Evolutionary conservation across 2,329 filamentous ascomycete species (phyloP), one percentile per base, ranked within the genome.

Genomic region (Epichloe scottii): DNA sequence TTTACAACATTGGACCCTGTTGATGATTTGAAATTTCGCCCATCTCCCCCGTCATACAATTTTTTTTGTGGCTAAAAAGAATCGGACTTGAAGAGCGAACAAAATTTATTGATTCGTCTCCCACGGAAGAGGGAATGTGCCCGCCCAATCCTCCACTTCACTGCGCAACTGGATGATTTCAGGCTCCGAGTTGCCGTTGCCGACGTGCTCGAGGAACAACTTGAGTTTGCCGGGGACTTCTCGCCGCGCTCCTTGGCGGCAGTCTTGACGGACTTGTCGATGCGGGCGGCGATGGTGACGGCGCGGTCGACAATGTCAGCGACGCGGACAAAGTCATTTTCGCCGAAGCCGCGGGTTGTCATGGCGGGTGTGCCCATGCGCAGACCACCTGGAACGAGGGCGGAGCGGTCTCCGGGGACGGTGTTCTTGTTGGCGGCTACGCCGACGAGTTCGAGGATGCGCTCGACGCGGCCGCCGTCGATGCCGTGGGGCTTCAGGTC

Each of bases 401-500:
- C 93, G 1, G 89, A 95, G 65, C 85, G 88, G 71, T 98, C 93
- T 42, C 91, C 93, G 1, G 93, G 93, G 0, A 96, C 91, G 7
- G 93, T 96, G 74, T 98, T 98, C 79, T 98, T 98, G 78, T 98
- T 98, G 66, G 87, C 86, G n/a, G 93, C 93, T 49, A 97, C 91
- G 60, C 91, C 91, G 58, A 94, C 89, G 45, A 95, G 81, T 67
- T 96, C 90, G 23, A 96, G 78, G 15, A 95, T 83, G 45, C 89
- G 84, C 73, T 96, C 90, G 14, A 95, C 89, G 49, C 90, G 84
- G 23, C 86, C 85, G 58, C 90, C 90, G 63, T 98, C 93, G 54
- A 98, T 82, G 52, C 78, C 77, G 65, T 93, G 87, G 38, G 87
- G 82, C 73, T 95, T 95, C 48, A 98, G 79, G 68, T 98, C 93